phyloP scores from a whole-genome alignment of 2,329 filamentous ascomycete genomes.

The Atkinsonella hypoxylon region DNA sequence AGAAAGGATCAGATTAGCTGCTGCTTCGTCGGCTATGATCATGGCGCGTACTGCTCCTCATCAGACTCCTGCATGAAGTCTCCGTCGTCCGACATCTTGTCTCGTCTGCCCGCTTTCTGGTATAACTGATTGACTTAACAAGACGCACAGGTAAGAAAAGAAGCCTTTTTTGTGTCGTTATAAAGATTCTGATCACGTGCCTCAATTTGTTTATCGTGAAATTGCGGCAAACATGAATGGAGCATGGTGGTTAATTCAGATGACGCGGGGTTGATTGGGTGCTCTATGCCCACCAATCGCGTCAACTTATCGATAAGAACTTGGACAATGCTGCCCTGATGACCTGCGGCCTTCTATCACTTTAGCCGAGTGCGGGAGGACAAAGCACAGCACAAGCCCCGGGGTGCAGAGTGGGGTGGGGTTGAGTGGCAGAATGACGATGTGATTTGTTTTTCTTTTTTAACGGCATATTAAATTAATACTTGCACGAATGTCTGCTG shows the following conservation, averaged over 20 bases:
- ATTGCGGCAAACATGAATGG: background rate
- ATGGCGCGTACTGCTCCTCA: constrained; percentile 28
- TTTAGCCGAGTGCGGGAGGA: too few relatives aligned
- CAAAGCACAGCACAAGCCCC: too few relatives aligned
- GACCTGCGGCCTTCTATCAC: too few relatives aligned
- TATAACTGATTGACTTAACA: too few relatives aligned
- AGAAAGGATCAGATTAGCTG: constrained; percentile 5
- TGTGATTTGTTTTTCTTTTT: background rate
- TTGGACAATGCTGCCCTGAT: too few relatives aligned
- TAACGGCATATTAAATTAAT: too few relatives aligned
- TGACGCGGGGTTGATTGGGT: background rate
- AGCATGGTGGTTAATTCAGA: background rate
- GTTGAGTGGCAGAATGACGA: background rate
- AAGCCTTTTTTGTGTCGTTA: background rate
- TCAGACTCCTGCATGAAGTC: constrained; percentile 38
- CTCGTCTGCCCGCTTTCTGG: too few relatives aligned
- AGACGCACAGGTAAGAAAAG: background rate
- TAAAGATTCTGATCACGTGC: background rate
- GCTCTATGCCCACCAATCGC: background rate
- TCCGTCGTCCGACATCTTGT: constrained; percentile 38
- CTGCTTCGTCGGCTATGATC: background rate
- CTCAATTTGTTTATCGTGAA: background rate
- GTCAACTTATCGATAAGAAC: background rate
- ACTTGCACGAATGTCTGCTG: too few relatives aligned
- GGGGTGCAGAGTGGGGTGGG: too few relatives aligned